Base-by-base conservation (phyloP, 2,329 filamentous ascomycete species). In the Hirsutella minnesotensis region DNA sequence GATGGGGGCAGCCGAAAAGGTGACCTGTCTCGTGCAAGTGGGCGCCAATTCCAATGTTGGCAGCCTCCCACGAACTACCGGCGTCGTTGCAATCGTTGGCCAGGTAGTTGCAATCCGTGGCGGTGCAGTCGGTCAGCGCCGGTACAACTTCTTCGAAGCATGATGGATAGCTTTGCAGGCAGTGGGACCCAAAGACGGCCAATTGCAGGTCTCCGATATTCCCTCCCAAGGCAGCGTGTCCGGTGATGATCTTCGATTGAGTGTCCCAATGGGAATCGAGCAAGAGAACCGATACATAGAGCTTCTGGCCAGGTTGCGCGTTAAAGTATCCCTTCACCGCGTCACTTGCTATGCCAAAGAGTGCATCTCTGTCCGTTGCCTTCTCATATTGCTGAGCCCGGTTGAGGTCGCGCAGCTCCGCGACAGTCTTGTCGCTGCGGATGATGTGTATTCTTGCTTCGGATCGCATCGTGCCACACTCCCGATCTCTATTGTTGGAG, bases 41-140 rank as follows among this genome's bases (percentile, higher is more conserved):
- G 9, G 87, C 89, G 8, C 90, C 90, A 49, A 96, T 94, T 24
- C 89, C 89, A 47, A 95, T 83, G 53, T 90, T 94, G 21, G 86
- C 88, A n/a, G 88, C 81, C 60, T 96, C 90, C 90, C 90, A 96
- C 38, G 81, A 92, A 57, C 86, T 94, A 20, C 89, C 89, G 7
- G 81, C 82, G 51, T 95, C 86, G 52, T 84, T 83, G 59, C 80
- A 86, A 58, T 94, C 86, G 54, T 95, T 95, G 15, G 84, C 83
- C 31, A 95, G 79, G 52, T 76, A 75, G 33, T 78, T 75, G 9
- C 81, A 85, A 57, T 96, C 86, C 0, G 88, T 95, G 27, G 82
- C 79, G 3, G 89, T 95, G 61, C 88, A 95, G 61, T 96, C 89
- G 15, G 78, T 83, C 54, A 96, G 94, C 5, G 88, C 83, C 18